Conservation (phyloP, 192 early-diverging fungal species). For the Gryganskiella cystojenkinii region DNA sequence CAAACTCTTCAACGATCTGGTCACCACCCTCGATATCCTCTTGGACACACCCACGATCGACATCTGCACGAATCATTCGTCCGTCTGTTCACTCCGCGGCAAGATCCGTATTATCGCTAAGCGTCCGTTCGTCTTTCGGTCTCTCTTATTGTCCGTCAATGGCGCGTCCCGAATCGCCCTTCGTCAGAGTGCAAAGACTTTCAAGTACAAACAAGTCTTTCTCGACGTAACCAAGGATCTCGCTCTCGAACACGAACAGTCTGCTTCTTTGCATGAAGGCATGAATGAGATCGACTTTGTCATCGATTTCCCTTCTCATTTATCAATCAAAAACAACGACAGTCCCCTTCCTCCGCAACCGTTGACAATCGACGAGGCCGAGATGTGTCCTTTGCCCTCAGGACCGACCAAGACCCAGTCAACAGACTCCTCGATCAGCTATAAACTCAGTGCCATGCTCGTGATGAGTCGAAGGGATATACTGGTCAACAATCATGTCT, state of each 20-base stretch:
- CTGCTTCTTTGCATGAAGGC: conserved; percentile 7
- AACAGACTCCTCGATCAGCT: conserved; percentile 15
- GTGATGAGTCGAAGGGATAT: conserved; percentile 29
- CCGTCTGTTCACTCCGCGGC: conserved; percentile 19
- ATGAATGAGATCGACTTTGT: conserved; percentile 44
- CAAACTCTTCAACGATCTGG: conserved; percentile 37
- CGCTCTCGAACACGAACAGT: neutral
- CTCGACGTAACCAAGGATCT: conserved; percentile 11
- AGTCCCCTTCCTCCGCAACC: neutral
- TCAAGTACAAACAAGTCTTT: conserved; percentile 24
- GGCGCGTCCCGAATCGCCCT: conserved; percentile 16
- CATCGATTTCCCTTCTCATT: conserved; percentile 46
- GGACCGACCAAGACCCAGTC: conserved; percentile 23
- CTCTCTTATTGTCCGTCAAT: conserved; percentile 17
- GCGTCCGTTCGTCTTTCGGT: conserved; percentile 29
- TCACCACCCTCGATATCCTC: conserved; percentile 37
- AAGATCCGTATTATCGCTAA: conserved; percentile 40
- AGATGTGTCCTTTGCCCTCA: conserved; percentile 16
- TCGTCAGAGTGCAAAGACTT: conserved; percentile 12
- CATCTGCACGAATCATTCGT: conserved; percentile 25
- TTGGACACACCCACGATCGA: conserved; percentile 16
- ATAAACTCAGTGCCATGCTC: conserved; percentile 19
- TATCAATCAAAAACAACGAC: neutral
- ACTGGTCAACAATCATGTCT: conserved; percentile 40
- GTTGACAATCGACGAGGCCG: neutral